These are phyloP conservation scores for Diaporthe vaccinii DNA, from an alignment of 2,329 filamentous ascomycete species.

Conservation along the genomic window DNA sequence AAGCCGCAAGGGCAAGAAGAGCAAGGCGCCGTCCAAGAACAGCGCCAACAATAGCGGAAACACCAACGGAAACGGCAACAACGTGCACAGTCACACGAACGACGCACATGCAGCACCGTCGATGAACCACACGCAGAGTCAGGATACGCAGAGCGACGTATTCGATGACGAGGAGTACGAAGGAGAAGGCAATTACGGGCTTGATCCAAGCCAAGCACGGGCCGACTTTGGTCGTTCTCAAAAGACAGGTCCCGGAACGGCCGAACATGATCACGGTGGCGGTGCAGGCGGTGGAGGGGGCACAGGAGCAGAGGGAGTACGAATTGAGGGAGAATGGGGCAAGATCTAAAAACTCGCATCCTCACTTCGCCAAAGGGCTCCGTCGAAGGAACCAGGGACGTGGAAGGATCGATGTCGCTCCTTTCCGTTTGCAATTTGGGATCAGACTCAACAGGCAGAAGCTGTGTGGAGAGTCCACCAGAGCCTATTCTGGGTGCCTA, in stretches of 20 bases:
- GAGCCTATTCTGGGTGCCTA: neutral
- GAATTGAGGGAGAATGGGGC: conserved; percentile 11
- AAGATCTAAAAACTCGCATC: neutral
- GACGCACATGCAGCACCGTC: conserved; percentile 38
- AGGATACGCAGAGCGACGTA: conserved; percentile 40
- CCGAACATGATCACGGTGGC: conserved; percentile 16
- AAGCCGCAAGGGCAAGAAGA: conserved; percentile 89
- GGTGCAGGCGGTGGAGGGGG: conserved; percentile 29
- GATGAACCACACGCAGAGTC: conserved; percentile 46
- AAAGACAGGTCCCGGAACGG: conserved; percentile 1
- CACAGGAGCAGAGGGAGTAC: neutral
- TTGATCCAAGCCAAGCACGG: conserved; percentile 34
- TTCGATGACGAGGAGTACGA: conserved; percentile 42
- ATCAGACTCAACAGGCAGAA: neutral
- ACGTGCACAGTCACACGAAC: conserved; percentile 40
- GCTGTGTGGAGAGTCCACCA: neutral
- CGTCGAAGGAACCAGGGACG: neutral
- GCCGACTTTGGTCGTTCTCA: conserved; percentile 8
- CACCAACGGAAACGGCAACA: conserved; percentile 45
- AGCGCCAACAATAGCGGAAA: conserved; percentile 47
- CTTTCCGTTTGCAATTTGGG: neutral
- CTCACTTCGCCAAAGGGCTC: neutral
- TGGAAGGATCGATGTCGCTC: too few species aligned
- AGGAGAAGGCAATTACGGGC: conserved; percentile 37
- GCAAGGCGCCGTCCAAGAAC: conserved; percentile 73